A percentile compares a stretch with the other conserved stretches of the same genome.
Evolutionary conservation across 2,329 filamentous ascomycete species (phyloP).

Genomic region (Fusarium aywerte): DNA sequence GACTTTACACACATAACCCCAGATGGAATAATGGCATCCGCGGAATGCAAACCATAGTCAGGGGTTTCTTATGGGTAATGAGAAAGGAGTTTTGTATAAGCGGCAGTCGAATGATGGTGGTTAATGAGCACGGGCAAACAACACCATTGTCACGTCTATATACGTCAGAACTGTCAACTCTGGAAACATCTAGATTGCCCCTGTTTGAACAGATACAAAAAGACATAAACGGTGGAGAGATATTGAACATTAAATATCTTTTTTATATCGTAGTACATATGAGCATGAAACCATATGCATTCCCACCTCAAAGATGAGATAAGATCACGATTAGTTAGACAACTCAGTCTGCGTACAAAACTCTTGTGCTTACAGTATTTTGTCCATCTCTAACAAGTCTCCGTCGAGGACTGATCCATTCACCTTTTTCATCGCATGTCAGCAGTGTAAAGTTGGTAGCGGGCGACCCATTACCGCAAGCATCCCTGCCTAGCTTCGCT

Average conservation of each 20-base stretch:
- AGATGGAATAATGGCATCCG: neutral
- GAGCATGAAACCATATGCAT: constrained; percentile 6
- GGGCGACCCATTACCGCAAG: constrained; percentile 17
- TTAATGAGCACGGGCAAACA: constrained; percentile 32
- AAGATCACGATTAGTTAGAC: neutral
- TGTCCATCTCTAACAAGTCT: neutral
- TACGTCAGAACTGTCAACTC: constrained; percentile 5
- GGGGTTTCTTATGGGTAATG: constrained; percentile 3
- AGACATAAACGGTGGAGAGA: neutral
- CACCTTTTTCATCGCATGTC: constrained; percentile 11
- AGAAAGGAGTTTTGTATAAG: neutral
- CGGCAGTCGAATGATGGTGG: constrained; percentile 30
- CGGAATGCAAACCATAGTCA: neutral
- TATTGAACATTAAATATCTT: neutral
- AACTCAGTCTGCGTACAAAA: neutral
- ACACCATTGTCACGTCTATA: constrained; percentile 38
- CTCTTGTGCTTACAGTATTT: neutral
- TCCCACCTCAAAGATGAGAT: neutral
- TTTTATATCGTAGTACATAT: neutral
- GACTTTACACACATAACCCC: neutral
- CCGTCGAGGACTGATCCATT: constrained; percentile 26
- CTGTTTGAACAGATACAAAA: neutral
- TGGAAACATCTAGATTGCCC: neutral
- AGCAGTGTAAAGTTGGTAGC: constrained; percentile 24
- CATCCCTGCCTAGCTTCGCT: constrained; percentile 19